Base-by-base conservation (phyloP, 176 grass and related monocot species). In the Avena eriantha region DNA sequence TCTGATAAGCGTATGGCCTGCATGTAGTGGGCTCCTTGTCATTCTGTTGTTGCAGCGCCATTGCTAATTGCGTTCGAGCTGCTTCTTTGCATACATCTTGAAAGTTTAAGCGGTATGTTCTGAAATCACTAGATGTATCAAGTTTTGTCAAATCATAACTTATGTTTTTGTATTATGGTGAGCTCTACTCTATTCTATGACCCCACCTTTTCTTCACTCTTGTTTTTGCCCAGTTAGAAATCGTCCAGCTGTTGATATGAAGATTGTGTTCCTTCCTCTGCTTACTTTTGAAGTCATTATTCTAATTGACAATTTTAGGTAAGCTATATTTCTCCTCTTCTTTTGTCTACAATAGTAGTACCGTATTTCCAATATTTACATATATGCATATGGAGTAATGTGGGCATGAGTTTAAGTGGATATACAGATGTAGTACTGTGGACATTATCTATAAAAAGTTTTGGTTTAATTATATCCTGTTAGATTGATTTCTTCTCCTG, bases 281-380 rank as follows among this genome's bases (percentile, higher is more conserved):
- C 64, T 98, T 56, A 84, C 88, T 18, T 94, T 98, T 86, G 96
- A 98, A 92, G 78, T 74, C 77, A 91, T 94, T 89, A 91, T 98
- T 70, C 96, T 98, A 61, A 69, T 94, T n/a, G 95, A 98, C 85
- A 98, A 98, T 87, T 93, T 95, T 83, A 98, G 95, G 95, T 98
- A 93, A 79, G 4, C 73, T 76, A 23, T 51, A 8, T 7, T 43
- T 76, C 24, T 59, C 35, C 55, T n/a, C 7, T 71, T 43, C 10
- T 34, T 33, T 41, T 43, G 45, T 54, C 8, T 60, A 58, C 4
- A 11, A 26, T 74, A 63, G 14, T 36, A 79, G 17, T 74, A 54
- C 3, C 21, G 14, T 54, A 8, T 56, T 79, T 23, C 16, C 67
- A 78, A 10, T 22, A 73, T 26, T 55, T 21, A 21, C 13, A 18